Conservation (phyloP, 768 basidiomycete species). For the Mrakia gelida region DNA sequence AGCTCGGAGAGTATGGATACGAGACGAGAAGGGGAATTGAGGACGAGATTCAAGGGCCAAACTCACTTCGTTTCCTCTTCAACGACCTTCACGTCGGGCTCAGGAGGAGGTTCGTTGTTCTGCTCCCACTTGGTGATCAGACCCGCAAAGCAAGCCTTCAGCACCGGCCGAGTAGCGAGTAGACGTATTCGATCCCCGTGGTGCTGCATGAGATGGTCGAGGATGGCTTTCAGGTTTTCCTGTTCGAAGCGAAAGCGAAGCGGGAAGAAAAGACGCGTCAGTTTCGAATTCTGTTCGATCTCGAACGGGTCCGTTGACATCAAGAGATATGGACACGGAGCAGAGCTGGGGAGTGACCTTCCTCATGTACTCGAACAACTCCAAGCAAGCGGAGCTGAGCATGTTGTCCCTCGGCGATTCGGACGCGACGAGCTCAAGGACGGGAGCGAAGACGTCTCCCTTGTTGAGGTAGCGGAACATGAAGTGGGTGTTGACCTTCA, state of each 20-base stretch:
- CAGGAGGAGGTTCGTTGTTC: constrained; percentile 63
- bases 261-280: not conserved
- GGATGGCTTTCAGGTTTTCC: constrained; percentile 84
- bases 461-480: constrained; percentile 75
- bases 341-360: too few relatives aligned
- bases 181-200: constrained; percentile 63
- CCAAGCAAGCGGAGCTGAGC: constrained; percentile 89
- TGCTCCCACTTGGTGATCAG: constrained; percentile 65
- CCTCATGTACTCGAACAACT: constrained; percentile 88
- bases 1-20: too few relatives aligned
- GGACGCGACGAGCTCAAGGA: constrained; percentile 58
- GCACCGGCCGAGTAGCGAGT: constrained; percentile 65
- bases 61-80: constrained; percentile 49
- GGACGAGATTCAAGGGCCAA: constrained; percentile 33
- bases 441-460: constrained; percentile 73
- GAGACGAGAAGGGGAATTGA: too few relatives aligned
- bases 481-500: constrained; percentile 62
- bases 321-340: too few relatives aligned
- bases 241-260: constrained; percentile 40
- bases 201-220: constrained; percentile 74
- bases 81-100: constrained; percentile 53
- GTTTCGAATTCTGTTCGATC: not conserved
- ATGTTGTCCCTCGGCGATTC: constrained; percentile 87
- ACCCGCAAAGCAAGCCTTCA: constrained; percentile 47
- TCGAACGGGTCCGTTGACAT: too few relatives aligned